phyloP scores from a whole-genome alignment of 768 basidiomycete species.

The Suillus subalutaceus region DNA sequence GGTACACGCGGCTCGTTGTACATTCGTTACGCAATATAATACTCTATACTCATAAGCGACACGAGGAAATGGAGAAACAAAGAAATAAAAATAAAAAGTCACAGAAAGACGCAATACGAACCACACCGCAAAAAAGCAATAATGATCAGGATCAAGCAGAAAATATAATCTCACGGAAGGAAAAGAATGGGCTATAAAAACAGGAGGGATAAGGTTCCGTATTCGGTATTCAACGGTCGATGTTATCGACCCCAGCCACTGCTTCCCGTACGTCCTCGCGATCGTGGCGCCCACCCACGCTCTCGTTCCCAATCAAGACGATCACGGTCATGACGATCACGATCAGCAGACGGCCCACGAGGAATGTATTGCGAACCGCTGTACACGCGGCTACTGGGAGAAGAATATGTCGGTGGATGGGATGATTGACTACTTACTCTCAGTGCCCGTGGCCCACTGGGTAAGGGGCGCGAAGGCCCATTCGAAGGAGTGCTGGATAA shows the following conservation, averaged over 20 bases:
- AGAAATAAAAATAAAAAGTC: conserved; percentile 10
- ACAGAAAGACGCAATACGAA: conserved; percentile 2
- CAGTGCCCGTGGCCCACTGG: conserved; percentile 45
- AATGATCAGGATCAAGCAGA: conserved; percentile 31
- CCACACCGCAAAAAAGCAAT: conserved; percentile 30
- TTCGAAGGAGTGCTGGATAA: conserved; percentile 24
- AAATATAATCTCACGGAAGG: conserved; percentile 3
- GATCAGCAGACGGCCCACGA: conserved; percentile 55
- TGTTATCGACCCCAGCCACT: conserved; percentile 37
- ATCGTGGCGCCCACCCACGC: conserved; percentile 34
- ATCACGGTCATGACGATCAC: conserved; percentile 50
- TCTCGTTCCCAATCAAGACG: conserved; percentile 28
- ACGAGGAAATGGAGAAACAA: conserved; percentile 8
- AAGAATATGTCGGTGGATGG: conserved; percentile 21
- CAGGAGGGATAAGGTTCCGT: conserved; percentile 8
- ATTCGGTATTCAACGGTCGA: conserved; percentile 3
- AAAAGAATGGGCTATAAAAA: neutral
- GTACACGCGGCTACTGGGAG: conserved; percentile 24
- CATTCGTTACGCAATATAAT: conserved; percentile 15
- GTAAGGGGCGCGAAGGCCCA: conserved; percentile 35
- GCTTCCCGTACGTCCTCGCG: conserved; percentile 38
- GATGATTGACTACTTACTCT: conserved; percentile 30
- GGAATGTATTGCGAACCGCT: conserved; percentile 42
- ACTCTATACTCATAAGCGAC: conserved; percentile 2
- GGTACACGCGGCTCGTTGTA: conserved; percentile 7